Conservation (phyloP, 805 yeast species). For the Hemisphaericaspora nanyangensis region DNA sequence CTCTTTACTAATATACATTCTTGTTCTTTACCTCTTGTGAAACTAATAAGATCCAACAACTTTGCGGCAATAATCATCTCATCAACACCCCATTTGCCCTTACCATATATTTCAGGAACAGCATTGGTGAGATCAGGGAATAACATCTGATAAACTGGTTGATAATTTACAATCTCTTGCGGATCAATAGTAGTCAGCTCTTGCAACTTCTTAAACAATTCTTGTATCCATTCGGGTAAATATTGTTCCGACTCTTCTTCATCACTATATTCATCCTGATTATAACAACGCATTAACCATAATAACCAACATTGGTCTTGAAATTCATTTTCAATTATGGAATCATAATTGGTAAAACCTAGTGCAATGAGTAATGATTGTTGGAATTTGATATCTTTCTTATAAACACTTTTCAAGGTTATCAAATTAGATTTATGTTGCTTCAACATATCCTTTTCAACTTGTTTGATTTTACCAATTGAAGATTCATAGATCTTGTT, state of each 20-base stretch:
- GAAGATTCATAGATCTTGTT: conserved; percentile 41
- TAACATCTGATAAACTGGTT: conserved; percentile 49
- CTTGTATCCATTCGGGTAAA: conserved; percentile 51
- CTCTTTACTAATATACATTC: conserved; percentile 38
- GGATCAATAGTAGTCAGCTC: conserved; percentile 35
- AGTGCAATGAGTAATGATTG: conserved; percentile 52
- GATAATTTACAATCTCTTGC: conserved; percentile 53
- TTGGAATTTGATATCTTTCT: conserved; percentile 50
- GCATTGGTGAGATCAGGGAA: conserved; percentile 45
- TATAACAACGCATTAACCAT: conserved; percentile 60
- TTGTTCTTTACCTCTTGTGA: conserved; percentile 42
- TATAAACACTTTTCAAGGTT: conserved; percentile 56
- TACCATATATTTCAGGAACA: conserved; percentile 55
- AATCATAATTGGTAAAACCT: conserved; percentile 55
- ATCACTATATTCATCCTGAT: conserved; percentile 36
- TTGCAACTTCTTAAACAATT: conserved; percentile 33
- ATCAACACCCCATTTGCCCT: conserved; percentile 47
- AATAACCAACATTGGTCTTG: conserved; percentile 58
- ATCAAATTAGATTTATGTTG: conserved; percentile 42
- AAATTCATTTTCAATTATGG: conserved; percentile 43
- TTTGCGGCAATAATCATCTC: conserved; percentile 49
- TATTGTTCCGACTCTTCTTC: conserved; percentile 26
- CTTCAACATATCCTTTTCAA: conserved; percentile 43
- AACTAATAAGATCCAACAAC: conserved; percentile 49
- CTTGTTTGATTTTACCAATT: conserved; percentile 40